A percentile compares a stretch with the other conserved stretches of the same genome.
phyloP scores from a whole-genome alignment of 2,329 filamentous ascomycete species.

The Claviceps africana region DNA sequence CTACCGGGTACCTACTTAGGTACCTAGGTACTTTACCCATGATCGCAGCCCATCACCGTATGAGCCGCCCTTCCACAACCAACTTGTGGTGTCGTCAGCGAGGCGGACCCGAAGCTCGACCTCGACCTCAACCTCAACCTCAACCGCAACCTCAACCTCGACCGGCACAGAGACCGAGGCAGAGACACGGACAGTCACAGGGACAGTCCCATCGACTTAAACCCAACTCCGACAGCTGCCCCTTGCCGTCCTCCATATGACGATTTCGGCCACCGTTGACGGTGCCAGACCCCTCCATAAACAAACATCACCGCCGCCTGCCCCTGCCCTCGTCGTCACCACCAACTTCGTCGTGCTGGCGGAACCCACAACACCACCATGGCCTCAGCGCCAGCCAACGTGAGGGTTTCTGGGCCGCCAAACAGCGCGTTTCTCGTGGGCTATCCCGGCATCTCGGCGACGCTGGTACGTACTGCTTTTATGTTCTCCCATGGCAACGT shows the following conservation, averaged over 20 bases:
- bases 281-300: neutral
- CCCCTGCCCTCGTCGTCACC: slow-evolving; percentile 1
- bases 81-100: slow-evolving; percentile 1
- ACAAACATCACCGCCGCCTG: neutral
- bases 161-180: too few species aligned
- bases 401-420: slow-evolving; percentile 91
- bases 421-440: slow-evolving; percentile 95
- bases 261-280: neutral
- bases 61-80: neutral
- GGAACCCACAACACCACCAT: slow-evolving; percentile 14
- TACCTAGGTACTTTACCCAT: too few species aligned
- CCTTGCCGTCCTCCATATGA: neutral
- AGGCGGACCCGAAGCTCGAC: neutral
- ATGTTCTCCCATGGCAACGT: too few species aligned
- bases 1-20: too few species aligned
- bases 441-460: slow-evolving; percentile 95
- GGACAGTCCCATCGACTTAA: neutral
- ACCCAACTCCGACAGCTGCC: neutral
- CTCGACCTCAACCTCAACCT: neutral
- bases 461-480: slow-evolving; percentile 53
- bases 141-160: neutral
- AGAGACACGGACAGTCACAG: too few species aligned
- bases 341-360: slow-evolving; percentile 6
- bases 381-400: slow-evolving; percentile 30
- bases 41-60: neutral